These are phyloP conservation scores for Delphinella strobiligena DNA, from an alignment of 2,329 filamentous ascomycete genomes.

Conservation along the genomic window DNA sequence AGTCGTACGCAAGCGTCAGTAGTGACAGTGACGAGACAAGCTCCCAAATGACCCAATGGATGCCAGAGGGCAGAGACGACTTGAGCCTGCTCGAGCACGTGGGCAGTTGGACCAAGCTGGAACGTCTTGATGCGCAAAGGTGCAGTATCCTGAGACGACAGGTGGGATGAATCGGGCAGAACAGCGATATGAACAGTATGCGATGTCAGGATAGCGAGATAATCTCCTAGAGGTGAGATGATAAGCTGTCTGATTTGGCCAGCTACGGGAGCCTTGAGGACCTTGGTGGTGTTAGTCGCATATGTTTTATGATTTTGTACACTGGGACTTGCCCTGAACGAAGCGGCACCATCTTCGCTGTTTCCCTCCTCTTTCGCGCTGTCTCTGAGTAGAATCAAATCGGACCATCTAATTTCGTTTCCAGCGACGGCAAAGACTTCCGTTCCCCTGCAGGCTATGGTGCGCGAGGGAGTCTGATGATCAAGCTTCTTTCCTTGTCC, in stretches of 20 bases:
- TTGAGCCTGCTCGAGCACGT: slow-evolving; percentile 74
- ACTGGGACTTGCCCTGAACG: too few species aligned
- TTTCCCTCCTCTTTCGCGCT: slow-evolving; percentile 7
- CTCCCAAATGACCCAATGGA: slow-evolving; percentile 70
- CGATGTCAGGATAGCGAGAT: slow-evolving; percentile 72
- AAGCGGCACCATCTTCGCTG: too few species aligned
- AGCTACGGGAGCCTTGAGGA: slow-evolving; percentile 64
- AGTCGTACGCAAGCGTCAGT: slow-evolving; percentile 76
- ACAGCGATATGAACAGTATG: slow-evolving; percentile 81
- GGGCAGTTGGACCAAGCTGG: slow-evolving; percentile 83
- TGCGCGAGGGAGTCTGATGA: slow-evolving; percentile 36
- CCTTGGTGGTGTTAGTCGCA: slow-evolving; percentile 34
- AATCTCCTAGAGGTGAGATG: slow-evolving; percentile 70
- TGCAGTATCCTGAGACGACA: slow-evolving; percentile 54
- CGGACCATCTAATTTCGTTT: slow-evolving; percentile 84
- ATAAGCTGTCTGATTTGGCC: slow-evolving; percentile 75
- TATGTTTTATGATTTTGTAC: too few species aligned
- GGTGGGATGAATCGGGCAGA: slow-evolving; percentile 68
- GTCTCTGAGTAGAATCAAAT: slow-evolving; percentile 68
- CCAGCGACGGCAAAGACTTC: slow-evolving; percentile 84
- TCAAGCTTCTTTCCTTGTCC: slow-evolving; percentile 7
- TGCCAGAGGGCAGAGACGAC: slow-evolving; percentile 84
- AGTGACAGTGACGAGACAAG: slow-evolving; percentile 78
- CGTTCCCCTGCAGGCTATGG: slow-evolving; percentile 68
- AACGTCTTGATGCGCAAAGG: slow-evolving; percentile 74